A percentile compares a stretch with the other conserved stretches of the same genome.
These are phyloP conservation scores for Tuber umbilicatum DNA, from an alignment of 495 filamentous ascomycete species.

Conservation along the genomic window DNA sequence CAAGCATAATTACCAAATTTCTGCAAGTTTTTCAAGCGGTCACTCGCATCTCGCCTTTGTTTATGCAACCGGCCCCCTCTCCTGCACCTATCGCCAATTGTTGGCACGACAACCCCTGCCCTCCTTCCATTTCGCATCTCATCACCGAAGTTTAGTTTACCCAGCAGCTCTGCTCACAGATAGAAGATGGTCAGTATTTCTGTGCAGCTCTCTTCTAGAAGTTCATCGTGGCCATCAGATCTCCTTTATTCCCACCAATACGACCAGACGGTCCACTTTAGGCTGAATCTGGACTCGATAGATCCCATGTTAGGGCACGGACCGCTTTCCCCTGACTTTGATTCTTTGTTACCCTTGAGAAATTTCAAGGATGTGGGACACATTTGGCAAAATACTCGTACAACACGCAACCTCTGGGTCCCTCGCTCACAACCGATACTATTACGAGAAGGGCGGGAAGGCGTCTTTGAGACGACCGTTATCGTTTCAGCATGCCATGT, in stretches of 20 bases:
- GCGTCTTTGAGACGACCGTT: slow-evolving; percentile 10
- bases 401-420: slow-evolving; percentile 10
- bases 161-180: slow-evolving; percentile 6
- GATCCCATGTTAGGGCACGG: slow-evolving; percentile 15
- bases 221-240: not conserved
- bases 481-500: slow-evolving; percentile 9
- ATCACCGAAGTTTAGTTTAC: slow-evolving; percentile 2
- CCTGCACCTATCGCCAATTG: slow-evolving; percentile 21
- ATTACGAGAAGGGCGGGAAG: slow-evolving; percentile 1
- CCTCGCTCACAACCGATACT: not conserved
- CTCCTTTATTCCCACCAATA: not conserved
- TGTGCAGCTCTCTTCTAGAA: slow-evolving; percentile 2
- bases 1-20: not conserved
- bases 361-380: slow-evolving; percentile 10
- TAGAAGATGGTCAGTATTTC: slow-evolving; percentile 5
- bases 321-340: slow-evolving; percentile 12
- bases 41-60: slow-evolving; percentile 1
- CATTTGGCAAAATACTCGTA: not conserved
- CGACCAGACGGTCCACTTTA: not conserved
- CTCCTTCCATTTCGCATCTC: slow-evolving; percentile 4
- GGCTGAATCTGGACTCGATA: slow-evolving; percentile 1
- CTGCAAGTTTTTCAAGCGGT: not conserved
- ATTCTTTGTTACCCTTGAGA: not conserved
- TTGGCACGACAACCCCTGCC: slow-evolving; percentile 4
- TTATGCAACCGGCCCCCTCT: slow-evolving; percentile 5